phyloP scores from a whole-genome alignment of 2,329 filamentous ascomycete genomes.

The Aspergillus tubingensis region DNA sequence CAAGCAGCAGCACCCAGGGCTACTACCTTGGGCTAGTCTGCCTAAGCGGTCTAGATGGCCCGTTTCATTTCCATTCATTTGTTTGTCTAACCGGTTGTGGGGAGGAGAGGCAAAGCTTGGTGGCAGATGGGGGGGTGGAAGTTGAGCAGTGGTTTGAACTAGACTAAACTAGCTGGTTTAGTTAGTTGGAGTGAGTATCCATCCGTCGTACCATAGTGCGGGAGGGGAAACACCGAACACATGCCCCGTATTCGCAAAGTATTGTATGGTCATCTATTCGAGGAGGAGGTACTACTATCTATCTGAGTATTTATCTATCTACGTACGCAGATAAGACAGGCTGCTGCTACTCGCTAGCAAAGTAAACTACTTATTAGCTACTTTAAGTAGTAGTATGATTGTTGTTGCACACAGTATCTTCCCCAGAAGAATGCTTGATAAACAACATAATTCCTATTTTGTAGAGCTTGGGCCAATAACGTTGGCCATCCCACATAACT shows the following conservation, averaged over 20 bases:
- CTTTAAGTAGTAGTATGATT: no score
- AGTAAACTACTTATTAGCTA: no score
- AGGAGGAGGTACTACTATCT: neutral
- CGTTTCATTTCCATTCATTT: slow-evolving; percentile 10
- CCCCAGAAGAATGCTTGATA: no score
- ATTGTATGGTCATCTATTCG: neutral
- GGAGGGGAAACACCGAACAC: neutral
- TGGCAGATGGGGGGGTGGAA: neutral
- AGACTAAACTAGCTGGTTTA: neutral
- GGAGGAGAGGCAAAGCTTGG: slow-evolving; percentile 4
- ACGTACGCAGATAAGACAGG: neutral
- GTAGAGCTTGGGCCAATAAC: no score
- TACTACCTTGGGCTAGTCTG: slow-evolving; percentile 4
- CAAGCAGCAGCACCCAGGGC: neutral
- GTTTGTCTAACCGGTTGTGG: slow-evolving; percentile 8
- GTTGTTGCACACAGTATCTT: no score
- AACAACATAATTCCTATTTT: no score
- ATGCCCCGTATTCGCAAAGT: neutral
- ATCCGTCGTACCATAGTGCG: neutral
- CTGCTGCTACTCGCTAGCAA: no score
- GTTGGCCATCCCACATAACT: no score
- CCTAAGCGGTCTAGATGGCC: slow-evolving; percentile 13
- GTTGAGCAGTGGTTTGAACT: neutral
- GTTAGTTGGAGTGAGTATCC: neutral
- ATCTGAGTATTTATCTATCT: neutral